These are phyloP conservation scores for Aphanomyces euteiches DNA, from an alignment of 352 stramenopile genomes.

Conservation along the genomic window DNA sequence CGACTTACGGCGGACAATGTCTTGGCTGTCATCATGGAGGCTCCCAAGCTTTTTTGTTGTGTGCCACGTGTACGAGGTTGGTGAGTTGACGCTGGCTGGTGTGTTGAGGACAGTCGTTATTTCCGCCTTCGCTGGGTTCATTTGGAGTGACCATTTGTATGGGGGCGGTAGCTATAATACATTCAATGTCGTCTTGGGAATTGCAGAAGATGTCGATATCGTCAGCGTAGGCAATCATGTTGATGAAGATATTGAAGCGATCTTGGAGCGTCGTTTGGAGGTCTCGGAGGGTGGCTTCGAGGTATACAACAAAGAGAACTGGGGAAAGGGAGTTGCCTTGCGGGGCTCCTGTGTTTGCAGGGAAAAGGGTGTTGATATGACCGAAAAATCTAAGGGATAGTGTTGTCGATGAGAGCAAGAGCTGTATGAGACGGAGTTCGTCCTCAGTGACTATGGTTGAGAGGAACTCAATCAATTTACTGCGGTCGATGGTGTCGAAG, in stretches of 20 bases:
- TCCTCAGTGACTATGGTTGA: no score
- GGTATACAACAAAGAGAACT: slow-evolving; percentile 5
- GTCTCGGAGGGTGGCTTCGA: slow-evolving; percentile 1
- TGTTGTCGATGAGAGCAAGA: slow-evolving; percentile 18
- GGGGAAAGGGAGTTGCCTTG: slow-evolving; percentile 31
- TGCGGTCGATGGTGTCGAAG: no score
- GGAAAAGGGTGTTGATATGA: neutral
- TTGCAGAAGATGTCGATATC: slow-evolving; percentile 1
- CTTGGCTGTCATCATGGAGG: no score
- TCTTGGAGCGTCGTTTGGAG: neutral
- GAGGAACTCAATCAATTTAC: no score
- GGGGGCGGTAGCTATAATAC: no score
- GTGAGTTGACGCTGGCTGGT: no score
- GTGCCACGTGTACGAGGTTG: no score
- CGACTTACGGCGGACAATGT: no score
- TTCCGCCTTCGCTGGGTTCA: no score
- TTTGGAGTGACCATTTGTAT: no score
- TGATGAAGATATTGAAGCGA: neutral
- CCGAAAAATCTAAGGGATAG: neutral
- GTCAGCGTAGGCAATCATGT: neutral
- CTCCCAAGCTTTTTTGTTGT: no score
- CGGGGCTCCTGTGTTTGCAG: slow-evolving; percentile 22
- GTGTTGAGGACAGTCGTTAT: no score
- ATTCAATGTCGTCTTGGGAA: slow-evolving; percentile 5
- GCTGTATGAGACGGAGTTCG: slow-evolving; percentile 24